Evolutionary conservation across 2,329 filamentous ascomycete species (phyloP).

Genomic region (Stagonosporopsis tanaceti): DNA sequence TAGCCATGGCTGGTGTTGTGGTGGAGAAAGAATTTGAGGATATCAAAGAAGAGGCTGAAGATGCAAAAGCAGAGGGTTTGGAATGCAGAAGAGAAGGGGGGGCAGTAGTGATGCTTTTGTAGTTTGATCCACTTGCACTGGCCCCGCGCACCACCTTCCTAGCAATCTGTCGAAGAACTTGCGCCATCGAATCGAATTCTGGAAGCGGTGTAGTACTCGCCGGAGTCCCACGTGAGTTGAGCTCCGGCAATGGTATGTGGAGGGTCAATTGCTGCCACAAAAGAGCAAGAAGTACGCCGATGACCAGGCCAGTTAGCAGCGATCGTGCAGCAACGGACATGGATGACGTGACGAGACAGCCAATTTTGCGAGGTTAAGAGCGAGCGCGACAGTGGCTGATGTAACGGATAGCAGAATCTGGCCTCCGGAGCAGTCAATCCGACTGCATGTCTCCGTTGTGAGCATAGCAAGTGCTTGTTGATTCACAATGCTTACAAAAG

Average conservation of each 20-base stretch:
- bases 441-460: constrained; percentile 5
- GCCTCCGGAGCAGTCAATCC: not conserved
- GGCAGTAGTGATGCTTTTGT: constrained; percentile 31
- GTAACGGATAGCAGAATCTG: not conserved
- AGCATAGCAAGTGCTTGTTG: constrained; percentile 6
- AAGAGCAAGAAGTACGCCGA: constrained; percentile 38
- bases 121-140: constrained; percentile 23
- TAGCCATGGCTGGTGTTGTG: constrained; percentile 48
- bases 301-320: constrained; percentile 34
- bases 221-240: constrained; percentile 8
- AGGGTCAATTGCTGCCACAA: constrained; percentile 33
- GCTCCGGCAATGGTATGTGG: constrained; percentile 28
- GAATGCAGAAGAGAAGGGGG: constrained; percentile 19
- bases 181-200: constrained; percentile 36
- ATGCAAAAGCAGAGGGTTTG: constrained; percentile 8
- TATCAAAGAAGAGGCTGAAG: constrained; percentile 20
- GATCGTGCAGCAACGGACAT: constrained; percentile 30
- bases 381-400: not conserved
- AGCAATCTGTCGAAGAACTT: constrained; percentile 47
- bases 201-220: constrained; percentile 21
- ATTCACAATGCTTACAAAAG: constrained; percentile 12
- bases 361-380: constrained; percentile 14
- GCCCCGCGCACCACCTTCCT: constrained; percentile 23
- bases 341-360: constrained; percentile 21
- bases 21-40: constrained; percentile 26